These are phyloP conservation scores for Alopecurus myosuroides DNA, from an alignment of 176 grass and related monocot genomes.

Conservation along the genomic window DNA sequence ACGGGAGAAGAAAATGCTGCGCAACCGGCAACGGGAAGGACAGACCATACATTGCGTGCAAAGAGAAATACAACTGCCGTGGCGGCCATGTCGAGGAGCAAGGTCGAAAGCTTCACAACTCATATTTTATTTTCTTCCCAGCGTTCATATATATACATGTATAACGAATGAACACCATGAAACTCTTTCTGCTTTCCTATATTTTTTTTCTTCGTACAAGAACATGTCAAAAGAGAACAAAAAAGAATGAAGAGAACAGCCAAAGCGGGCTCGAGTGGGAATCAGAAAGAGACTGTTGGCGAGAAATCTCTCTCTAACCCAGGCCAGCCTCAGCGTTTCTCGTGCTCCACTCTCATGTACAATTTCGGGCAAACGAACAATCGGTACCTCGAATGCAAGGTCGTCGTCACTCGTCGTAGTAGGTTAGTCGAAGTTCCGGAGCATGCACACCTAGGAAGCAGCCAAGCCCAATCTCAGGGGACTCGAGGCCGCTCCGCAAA, in stretches of 20 bases:
- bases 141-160: background rate
- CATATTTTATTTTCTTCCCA: background rate
- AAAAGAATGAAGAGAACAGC: background rate
- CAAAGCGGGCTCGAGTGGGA: constrained; percentile 16
- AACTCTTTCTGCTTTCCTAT: constrained; percentile 49
- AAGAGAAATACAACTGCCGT: constrained; percentile 12
- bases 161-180: constrained; percentile 21
- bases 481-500: constrained; percentile 24
- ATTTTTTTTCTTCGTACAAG: constrained; percentile 72
- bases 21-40: background rate
- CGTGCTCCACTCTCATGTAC: constrained; percentile 50
- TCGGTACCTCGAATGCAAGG: background rate
- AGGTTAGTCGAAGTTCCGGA: constrained; percentile 35
- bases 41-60: background rate
- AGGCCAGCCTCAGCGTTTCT: constrained; percentile 8
- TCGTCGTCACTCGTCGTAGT: constrained; percentile 19
- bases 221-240: constrained; percentile 33
- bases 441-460: constrained; percentile 30
- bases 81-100: constrained; percentile 1
- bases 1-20: background rate
- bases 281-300: constrained; percentile 32
- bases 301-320: constrained; percentile 26
- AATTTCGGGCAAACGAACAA: constrained; percentile 35
- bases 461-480: constrained; percentile 24
- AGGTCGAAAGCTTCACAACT: background rate